phyloP scores from a whole-genome alignment of 169 alveolate genomes.

The Fabrea salina region DNA sequence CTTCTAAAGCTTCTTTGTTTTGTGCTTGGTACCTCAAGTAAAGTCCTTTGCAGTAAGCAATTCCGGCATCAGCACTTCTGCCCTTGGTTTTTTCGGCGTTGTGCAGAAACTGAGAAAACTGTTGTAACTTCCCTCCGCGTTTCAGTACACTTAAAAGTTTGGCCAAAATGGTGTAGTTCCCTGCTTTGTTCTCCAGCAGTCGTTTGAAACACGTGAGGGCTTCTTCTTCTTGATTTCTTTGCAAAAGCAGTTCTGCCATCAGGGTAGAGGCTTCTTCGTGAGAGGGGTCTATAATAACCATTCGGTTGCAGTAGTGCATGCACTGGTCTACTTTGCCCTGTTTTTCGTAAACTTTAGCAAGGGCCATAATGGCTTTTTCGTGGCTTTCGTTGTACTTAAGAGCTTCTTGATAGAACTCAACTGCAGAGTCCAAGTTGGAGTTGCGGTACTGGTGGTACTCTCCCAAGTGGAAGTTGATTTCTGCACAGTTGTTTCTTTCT shows the following conservation, averaged over 20 bases:
- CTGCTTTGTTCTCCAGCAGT: conserved; percentile 81
- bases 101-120: conserved; percentile 70
- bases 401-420: conserved; percentile 55
- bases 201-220: conserved; percentile 75
- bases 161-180: conserved; percentile 76
- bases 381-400: conserved; percentile 58
- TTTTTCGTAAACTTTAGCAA: conserved; percentile 50
- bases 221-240: conserved; percentile 71
- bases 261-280: conserved; percentile 84
- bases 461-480: conserved; percentile 68
- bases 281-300: conserved; percentile 77
- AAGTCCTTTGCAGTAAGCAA: conserved; percentile 75
- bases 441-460: conserved; percentile 66
- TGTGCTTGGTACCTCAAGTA: conserved; percentile 59
- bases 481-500: conserved; percentile 58
- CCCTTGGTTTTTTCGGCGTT: conserved; percentile 64
- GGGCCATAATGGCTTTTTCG: conserved; percentile 42
- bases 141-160: conserved; percentile 72
- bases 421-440: conserved; percentile 55
- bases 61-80: conserved; percentile 72
- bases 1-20: conserved; percentile 76
- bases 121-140: conserved; percentile 78
- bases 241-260: conserved; percentile 75
- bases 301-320: conserved; percentile 43
- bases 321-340: conserved; percentile 55